Conservation (phyloP, 208 protist species). For the Wallacemonas sp. region DNA sequence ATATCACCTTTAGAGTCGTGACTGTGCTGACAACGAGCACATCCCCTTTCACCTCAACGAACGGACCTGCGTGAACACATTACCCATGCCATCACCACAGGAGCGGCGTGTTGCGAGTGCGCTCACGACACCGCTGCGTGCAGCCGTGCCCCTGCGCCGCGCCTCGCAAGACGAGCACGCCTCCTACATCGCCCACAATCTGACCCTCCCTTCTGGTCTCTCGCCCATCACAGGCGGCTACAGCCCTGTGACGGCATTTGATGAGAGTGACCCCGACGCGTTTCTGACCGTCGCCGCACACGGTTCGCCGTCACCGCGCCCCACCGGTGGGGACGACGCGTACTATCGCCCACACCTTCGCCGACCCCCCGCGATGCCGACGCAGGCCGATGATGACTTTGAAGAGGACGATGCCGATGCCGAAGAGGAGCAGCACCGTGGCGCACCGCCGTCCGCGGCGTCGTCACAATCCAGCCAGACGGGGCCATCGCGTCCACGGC, state of each 20-base stretch:
- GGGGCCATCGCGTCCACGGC: conserved; percentile 2
- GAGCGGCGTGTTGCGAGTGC: background rate
- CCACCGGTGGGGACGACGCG: background rate
- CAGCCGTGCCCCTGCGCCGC: background rate
- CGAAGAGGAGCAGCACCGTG: background rate
- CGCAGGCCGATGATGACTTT: background rate
- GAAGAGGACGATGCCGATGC: background rate
- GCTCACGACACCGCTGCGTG: conserved; percentile 1
- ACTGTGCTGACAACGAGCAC: too few species aligned
- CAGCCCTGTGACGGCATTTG: conserved; percentile 1
- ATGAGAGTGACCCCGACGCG: conserved; percentile 3
- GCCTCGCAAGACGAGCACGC: background rate
- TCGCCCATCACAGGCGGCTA: conserved; percentile 8
- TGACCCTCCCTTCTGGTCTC: conserved; percentile 4
- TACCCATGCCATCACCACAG: background rate
- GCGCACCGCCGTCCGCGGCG: too few species aligned
- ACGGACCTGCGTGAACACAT: background rate
- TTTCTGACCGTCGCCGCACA: background rate
- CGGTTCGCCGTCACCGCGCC: conserved; percentile 4
- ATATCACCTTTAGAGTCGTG: too few species aligned
- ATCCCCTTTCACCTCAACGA: background rate
- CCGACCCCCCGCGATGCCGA: background rate
- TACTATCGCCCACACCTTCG: conserved; percentile 12
- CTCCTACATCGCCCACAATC: background rate
- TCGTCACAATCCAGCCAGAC: too few species aligned